These are phyloP conservation scores for Borovskyia barvae DNA, from an alignment of 208 protist genomes.

Conservation along the genomic window DNA sequence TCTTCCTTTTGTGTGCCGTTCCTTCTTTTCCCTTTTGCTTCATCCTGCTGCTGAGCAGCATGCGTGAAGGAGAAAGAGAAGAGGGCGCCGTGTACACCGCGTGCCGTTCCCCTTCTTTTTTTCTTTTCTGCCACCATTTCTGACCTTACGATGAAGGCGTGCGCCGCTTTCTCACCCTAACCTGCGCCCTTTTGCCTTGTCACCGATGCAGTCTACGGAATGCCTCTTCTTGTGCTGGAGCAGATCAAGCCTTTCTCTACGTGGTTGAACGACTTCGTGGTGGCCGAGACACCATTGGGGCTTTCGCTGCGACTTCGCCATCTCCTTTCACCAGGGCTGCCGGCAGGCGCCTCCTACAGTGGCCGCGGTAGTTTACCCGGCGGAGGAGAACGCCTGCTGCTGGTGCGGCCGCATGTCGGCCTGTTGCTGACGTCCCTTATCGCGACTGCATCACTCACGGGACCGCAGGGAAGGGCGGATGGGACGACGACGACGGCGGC, in stretches of 20 bases:
- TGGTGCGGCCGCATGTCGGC: conserved; percentile 16
- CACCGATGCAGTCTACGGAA: too few relatives aligned
- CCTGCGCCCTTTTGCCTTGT: too few relatives aligned
- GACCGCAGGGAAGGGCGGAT: too few relatives aligned
- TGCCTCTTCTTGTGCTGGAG: conserved; percentile 6
- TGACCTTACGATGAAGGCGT: too few relatives aligned
- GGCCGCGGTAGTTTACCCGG: not conserved
- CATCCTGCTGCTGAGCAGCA: too few relatives aligned
- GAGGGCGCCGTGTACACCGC: too few relatives aligned
- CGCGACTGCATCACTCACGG: not conserved
- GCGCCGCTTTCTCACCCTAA: too few relatives aligned
- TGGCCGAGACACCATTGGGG: conserved; percentile 9
- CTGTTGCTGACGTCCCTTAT: conserved; percentile 9
- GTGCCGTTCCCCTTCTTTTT: not conserved
- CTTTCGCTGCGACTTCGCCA: conserved; percentile 15
- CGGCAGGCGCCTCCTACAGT: not conserved
- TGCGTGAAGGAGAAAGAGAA: too few relatives aligned
- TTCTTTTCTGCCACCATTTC: not conserved
- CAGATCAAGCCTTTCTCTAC: conserved; percentile 8
- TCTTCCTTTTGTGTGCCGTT: not conserved
- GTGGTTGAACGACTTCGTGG: conserved; percentile 15
- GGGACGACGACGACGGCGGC: not conserved
- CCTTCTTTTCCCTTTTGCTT: too few relatives aligned
- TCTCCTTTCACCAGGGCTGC: not conserved
- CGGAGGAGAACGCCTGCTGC: too few relatives aligned